Base-by-base conservation (phyloP, 2,329 filamentous ascomycete species). In the Coniochaeta prunicola region DNA sequence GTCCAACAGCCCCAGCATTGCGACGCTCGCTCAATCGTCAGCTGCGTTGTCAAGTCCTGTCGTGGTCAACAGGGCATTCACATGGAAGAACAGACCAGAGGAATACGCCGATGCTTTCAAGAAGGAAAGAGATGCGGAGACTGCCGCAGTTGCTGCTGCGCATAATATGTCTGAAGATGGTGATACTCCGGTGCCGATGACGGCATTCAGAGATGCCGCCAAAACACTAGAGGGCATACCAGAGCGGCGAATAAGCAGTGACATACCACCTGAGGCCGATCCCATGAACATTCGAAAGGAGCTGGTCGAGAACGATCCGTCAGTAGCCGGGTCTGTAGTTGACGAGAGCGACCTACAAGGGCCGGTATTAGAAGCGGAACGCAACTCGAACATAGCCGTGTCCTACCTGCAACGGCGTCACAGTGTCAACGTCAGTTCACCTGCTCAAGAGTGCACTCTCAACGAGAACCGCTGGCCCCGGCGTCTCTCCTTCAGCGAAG, bases 401-500 rank as follows among this genome's bases (percentile, higher is more conserved):
- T 68, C 77, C 6, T 75, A 78, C 9, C 75, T 91, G 10, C 80
- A 82, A 28, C 83, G 89, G 19, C 84, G 89, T 24, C 81, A 87
- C 65, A 88, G 84, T 65, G 71, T 84, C 40, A 74, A 77, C 4
- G 68, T 70, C 1, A 66, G 69, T 0, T 69, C 69, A 8, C 60
- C 70, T 4, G 60, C 65, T 28, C 66, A 69, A 31, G 70, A 64
- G 57, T 72, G 59, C 1, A 62, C 61, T 7, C 71, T 76, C 1
- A 80, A 84, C 61, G 85, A 89, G 61, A 78, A 79, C 30, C 83
- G 82, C 59, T 90, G 87, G 82, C 84, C 88, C 1, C 84, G 89
- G 1, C 83, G 88, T 48, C 78, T 92, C 62, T 92, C 89, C 4
- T 92, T 92, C 69, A 86, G 87, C 59, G 80, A 87, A 50, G 89